These are phyloP conservation scores for Clonostachys solani DNA, from an alignment of 2,329 filamentous ascomycete genomes.

Conservation along the genomic window DNA sequence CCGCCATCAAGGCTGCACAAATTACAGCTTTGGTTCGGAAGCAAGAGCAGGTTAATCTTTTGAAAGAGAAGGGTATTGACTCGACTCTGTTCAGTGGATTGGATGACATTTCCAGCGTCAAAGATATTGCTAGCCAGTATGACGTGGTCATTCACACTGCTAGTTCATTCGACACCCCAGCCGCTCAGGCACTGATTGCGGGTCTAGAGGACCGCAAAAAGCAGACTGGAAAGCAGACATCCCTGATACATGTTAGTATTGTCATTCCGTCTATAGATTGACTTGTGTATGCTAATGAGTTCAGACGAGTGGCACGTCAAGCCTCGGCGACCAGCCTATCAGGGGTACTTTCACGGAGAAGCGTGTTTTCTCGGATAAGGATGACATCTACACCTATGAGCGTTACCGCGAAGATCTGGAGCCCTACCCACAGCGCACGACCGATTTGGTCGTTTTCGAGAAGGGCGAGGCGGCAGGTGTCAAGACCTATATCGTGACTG, in stretches of 20 bases:
- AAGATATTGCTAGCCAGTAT: background rate
- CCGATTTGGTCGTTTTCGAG: slow-evolving; percentile 36
- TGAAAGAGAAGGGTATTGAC: slow-evolving; percentile 11
- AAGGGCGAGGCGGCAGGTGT: slow-evolving; percentile 30
- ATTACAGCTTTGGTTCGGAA: slow-evolving; percentile 17
- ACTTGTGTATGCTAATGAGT: background rate
- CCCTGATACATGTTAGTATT: background rate
- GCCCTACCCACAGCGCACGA: slow-evolving; percentile 34
- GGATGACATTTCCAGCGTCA: background rate
- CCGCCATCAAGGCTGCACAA: slow-evolving; percentile 8
- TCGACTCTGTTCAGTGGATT: slow-evolving; percentile 13
- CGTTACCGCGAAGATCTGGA: slow-evolving; percentile 24
- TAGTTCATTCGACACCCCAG: background rate
- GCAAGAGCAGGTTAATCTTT: slow-evolving; percentile 14
- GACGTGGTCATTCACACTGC: background rate
- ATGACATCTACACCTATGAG: slow-evolving; percentile 36
- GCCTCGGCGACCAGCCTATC: slow-evolving; percentile 30
- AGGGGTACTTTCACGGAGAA: slow-evolving; percentile 15
- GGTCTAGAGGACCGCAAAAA: no score
- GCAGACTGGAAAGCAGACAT: background rate
- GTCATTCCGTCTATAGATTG: no score
- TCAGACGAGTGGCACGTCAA: slow-evolving; percentile 35
- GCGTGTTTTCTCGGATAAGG: slow-evolving; percentile 31
- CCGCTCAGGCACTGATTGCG: background rate
- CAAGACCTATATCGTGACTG: slow-evolving; percentile 38